phyloP scores from a whole-genome alignment of 2,329 filamentous ascomycete genomes.

The Trichothecium roseum region DNA sequence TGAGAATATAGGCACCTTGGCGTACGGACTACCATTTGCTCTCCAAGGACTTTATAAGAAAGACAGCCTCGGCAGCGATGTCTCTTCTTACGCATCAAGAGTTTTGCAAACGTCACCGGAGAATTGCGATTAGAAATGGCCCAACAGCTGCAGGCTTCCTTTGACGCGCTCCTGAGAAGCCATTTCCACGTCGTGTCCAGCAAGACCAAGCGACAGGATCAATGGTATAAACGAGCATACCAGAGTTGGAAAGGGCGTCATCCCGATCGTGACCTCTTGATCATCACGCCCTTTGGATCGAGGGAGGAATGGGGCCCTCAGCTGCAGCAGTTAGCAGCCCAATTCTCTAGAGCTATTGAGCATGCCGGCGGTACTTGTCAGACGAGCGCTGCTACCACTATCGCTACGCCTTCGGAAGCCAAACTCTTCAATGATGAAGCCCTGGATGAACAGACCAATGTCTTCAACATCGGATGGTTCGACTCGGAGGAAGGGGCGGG shows the following conservation, averaged over 20 bases:
- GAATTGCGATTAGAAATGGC: neutral
- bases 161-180: constrained; percentile 1
- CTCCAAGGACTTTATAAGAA: too few relatives aligned
- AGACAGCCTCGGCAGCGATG: too few relatives aligned
- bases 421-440: constrained; percentile 3
- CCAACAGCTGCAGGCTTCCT: neutral
- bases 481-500: too few relatives aligned
- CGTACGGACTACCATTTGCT: too few relatives aligned
- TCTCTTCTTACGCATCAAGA: too few relatives aligned
- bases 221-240: constrained; percentile 3
- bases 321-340: neutral
- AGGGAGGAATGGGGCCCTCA: constrained; percentile 2
- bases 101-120: too few relatives aligned
- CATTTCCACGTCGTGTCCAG: constrained; percentile 2
- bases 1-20: too few relatives aligned
- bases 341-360: neutral
- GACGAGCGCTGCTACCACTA: too few relatives aligned
- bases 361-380: too few relatives aligned
- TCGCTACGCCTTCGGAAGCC: neutral
- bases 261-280: neutral
- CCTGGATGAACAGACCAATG: neutral
- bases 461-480: neutral
- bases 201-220: neutral
- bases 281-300: constrained; percentile 1
- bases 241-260: neutral